Base-by-base conservation (phyloP, 495 filamentous ascomycete species). In the Xylaria grammica region DNA sequence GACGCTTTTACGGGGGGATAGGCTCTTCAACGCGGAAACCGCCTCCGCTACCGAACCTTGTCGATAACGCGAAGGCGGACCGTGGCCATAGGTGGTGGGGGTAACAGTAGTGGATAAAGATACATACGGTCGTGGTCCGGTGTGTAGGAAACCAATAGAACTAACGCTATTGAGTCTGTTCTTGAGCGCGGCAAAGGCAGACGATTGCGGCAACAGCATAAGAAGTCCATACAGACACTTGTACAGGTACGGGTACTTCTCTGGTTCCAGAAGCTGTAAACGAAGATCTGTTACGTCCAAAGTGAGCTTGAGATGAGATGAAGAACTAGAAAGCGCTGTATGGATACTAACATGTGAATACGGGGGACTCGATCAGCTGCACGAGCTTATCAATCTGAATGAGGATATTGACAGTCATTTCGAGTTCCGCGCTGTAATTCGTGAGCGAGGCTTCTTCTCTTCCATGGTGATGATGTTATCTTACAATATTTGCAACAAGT, bases 341-440 rank as follows among this genome's bases (percentile, higher is more conserved):
- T 55, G 20, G 50, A 30, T 30, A 72, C 84, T 65, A 74, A 94
- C 92, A 98, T 44, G 96, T 99, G 72, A 98, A 99, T 3, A 99
- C 96, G 2, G 96, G 95, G 0, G 94, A 97, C 74, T 99, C 96
- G 7, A 99, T 85, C 3, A 99, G 87, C 77, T 99, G 96, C 15
- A 99, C 96, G 42, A 99, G 84, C 75, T 99, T 99, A 77, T 99
- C 96, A 72, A 99, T 97, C 75, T 99, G 96, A 55, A 99, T 98
- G 59, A 99, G 87, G 79, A 97, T 95, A 65, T 95, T 96, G 66
- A 99, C 94, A 0, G 95, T 98, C 91, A 98, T 98, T 78, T 99
- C 96, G 27, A 99, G 85, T 65, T 99, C 96, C 55, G 93, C 96
- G 76, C 93, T 97, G 67, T 82, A 3, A 30, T 65, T 67, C 60